A percentile compares a stretch with the other conserved stretches of the same genome.
Evolutionary conservation across 345 rosid genomes (phyloP).

Genomic region (Raphanus sativus): DNA sequence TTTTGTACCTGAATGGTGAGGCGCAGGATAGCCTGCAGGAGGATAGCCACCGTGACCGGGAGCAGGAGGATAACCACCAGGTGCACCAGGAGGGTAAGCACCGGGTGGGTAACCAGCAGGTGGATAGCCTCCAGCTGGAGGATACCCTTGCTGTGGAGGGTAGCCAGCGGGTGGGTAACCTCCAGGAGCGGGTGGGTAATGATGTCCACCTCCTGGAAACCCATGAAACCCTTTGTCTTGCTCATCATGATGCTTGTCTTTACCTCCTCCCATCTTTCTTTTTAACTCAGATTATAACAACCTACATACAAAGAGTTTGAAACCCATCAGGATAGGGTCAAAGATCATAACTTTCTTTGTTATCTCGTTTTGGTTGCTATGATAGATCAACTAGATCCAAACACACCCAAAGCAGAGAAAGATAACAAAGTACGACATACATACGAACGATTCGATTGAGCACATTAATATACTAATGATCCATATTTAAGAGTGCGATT

Average conservation of each 20-base stretch:
- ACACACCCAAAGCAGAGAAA: neutral
- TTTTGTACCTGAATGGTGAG: slow-evolving; percentile 62
- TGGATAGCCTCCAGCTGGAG: slow-evolving; percentile 48
- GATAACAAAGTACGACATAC: no score
- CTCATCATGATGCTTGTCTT: slow-evolving; percentile 39
- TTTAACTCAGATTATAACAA: neutral
- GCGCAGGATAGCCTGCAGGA: slow-evolving; percentile 44
- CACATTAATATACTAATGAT: neutral
- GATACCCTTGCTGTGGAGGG: slow-evolving; percentile 43
- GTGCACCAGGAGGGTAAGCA: slow-evolving; percentile 34
- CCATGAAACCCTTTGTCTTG: slow-evolving; percentile 41
- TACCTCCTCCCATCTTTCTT: slow-evolving; percentile 38
- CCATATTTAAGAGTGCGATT: neutral
- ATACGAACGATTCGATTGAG: neutral
- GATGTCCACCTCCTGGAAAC: slow-evolving; percentile 38
- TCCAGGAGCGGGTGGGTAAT: slow-evolving; percentile 32
- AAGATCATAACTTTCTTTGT: slow-evolving; percentile 4
- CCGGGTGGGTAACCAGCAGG: slow-evolving; percentile 61
- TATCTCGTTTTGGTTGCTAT: neutral
- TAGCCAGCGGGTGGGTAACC: slow-evolving; percentile 36
- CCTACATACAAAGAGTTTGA: slow-evolving; percentile 23
- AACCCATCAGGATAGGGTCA: neutral
- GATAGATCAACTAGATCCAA: neutral
- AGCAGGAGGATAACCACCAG: slow-evolving; percentile 39
- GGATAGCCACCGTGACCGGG: slow-evolving; percentile 37